Conservation (phyloP, 768 basidiomycete species). For the Russula abietina region DNA sequence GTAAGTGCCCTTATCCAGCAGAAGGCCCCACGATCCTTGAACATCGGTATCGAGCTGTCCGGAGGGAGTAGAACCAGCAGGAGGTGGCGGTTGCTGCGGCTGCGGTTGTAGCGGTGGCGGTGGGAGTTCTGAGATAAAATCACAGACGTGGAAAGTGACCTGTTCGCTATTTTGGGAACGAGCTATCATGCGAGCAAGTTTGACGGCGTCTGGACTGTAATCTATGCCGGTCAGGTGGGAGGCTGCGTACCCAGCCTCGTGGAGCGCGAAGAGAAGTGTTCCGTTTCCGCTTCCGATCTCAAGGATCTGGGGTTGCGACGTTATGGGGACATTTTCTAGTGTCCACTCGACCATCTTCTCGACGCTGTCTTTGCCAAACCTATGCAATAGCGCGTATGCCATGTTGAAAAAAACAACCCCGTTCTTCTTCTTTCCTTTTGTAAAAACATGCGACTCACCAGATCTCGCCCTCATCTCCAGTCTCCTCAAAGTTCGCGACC, state of each 20-base stretch:
- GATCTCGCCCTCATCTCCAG: slow-evolving; percentile 79
- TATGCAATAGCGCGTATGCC: slow-evolving; percentile 30
- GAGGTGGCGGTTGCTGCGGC: too few relatives aligned
- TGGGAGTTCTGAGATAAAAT: slow-evolving; percentile 59
- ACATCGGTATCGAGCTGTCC: slow-evolving; percentile 22
- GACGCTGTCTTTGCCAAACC: slow-evolving; percentile 75
- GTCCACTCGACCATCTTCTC: slow-evolving; percentile 80
- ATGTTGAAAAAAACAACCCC: neutral
- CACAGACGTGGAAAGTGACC: slow-evolving; percentile 53
- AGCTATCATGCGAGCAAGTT: slow-evolving; percentile 55
- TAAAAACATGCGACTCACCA: slow-evolving; percentile 45
- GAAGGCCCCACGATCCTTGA: slow-evolving; percentile 55
- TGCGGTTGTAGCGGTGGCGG: neutral
- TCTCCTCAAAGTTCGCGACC: slow-evolving; percentile 64
- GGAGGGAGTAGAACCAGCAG: slow-evolving; percentile 24
- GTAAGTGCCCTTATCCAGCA: slow-evolving; percentile 85
- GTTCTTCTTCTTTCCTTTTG: neutral
- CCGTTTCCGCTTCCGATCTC: slow-evolving; percentile 84
- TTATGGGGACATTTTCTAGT: slow-evolving; percentile 46
- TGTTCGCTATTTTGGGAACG: slow-evolving; percentile 34
- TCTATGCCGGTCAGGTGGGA: slow-evolving; percentile 59
- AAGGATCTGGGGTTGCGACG: slow-evolving; percentile 46
- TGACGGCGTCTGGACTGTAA: slow-evolving; percentile 68
- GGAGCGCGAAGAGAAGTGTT: slow-evolving; percentile 62
- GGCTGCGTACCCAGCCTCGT: slow-evolving; percentile 57